phyloP scores from a whole-genome alignment of 1,284 basidiomycete genomes.

The Tilletia caries region DNA sequence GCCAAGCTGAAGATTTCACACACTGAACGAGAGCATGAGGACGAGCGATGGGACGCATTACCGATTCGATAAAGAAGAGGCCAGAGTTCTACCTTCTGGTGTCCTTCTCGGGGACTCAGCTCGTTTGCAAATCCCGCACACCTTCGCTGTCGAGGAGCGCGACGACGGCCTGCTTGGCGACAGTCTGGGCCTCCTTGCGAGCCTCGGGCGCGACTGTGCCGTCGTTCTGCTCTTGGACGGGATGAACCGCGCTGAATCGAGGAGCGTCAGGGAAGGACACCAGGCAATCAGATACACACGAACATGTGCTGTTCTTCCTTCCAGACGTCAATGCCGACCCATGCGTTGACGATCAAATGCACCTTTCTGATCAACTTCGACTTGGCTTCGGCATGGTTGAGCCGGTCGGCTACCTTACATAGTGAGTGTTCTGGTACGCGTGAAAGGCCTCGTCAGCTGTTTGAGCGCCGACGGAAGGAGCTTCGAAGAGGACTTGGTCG shows the following conservation, averaged over 20 bases:
- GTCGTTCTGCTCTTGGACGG: slow-evolving; percentile 5
- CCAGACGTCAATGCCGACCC: not conserved
- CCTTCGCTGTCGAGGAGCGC: slow-evolving; percentile 2
- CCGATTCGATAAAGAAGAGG: slow-evolving; percentile 2
- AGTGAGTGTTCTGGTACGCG: not conserved
- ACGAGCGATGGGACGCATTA: not conserved
- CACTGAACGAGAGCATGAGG: no score
- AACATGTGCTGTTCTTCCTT: not conserved
- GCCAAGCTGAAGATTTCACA: no score
- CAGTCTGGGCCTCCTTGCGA: not conserved
- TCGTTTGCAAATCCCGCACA: not conserved
- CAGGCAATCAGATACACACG: not conserved
- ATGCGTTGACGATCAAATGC: not conserved
- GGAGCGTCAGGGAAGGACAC: not conserved
- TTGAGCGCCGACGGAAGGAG: not conserved
- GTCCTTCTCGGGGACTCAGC: not conserved
- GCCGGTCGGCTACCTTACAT: not conserved
- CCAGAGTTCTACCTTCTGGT: no score
- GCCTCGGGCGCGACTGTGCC: not conserved
- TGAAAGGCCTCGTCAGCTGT: not conserved
- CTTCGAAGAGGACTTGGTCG: not conserved
- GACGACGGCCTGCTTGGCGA: not conserved
- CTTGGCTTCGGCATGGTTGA: slow-evolving; percentile 3
- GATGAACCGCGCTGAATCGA: not conserved
- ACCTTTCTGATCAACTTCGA: not conserved